Percentiles rank a stretch among this genome's conserved stretches.
Conservation (phyloP, 257 asterid species). For the Primulina eburnea region DNA sequence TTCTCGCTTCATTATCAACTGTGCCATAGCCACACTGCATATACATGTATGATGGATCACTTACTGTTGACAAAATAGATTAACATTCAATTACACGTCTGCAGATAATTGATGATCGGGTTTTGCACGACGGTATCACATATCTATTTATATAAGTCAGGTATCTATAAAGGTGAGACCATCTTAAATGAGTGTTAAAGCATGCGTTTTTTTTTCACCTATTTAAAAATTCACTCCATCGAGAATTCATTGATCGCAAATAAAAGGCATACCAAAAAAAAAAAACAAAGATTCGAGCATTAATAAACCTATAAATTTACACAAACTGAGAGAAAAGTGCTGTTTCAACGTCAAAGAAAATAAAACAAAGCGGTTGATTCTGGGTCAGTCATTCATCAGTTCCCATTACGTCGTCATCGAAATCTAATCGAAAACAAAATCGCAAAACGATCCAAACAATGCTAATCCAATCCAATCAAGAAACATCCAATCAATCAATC, state of each 20-base stretch:
- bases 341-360: background rate
- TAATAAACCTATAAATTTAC: background rate
- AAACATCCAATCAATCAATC: conserved; percentile 22
- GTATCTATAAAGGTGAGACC: too few relatives aligned
- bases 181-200: conserved; percentile 4
- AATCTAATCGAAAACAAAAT: background rate
- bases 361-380: background rate
- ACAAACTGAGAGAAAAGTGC: background rate
- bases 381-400: conserved; percentile 15
- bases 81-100: background rate
- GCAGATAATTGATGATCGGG: background rate
- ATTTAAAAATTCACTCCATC: background rate
- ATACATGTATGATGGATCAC: conserved; percentile 16
- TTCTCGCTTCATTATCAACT: conserved; percentile 40
- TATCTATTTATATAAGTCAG: too few relatives aligned
- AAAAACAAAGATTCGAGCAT: background rate
- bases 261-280: background rate
- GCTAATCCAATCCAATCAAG: conserved; percentile 20
- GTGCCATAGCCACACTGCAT: conserved; percentile 44
- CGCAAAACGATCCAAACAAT: conserved; percentile 3
- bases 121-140: too few relatives aligned
- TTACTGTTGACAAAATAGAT: background rate
- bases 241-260: background rate
- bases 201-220: background rate
- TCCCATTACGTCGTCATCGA: background rate